Evolutionary conservation across 345 rosid species (phyloP), one percentile per base, ranked within the genome.

Genomic region (Corymbia maculata): DNA sequence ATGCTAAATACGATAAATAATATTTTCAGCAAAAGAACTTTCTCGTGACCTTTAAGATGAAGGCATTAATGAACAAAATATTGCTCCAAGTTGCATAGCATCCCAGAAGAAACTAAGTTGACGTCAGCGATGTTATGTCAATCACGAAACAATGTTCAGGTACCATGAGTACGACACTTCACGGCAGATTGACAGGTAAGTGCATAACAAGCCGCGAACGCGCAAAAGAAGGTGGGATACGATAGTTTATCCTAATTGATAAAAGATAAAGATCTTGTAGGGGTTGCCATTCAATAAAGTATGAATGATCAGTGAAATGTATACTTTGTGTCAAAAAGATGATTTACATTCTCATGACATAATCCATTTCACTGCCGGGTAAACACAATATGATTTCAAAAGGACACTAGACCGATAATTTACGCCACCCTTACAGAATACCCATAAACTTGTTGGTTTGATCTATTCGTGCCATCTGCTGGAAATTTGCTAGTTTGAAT

Each of bases 141-240:
- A 53, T 55, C 26, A 55, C 22, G 11, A 55, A 55, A 55, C 26
- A 0, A 55, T 0, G 61, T 55, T 21, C 0, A 55, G 10, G 2
- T 55, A 53, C 59, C 3, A 21, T 8, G 26, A 55, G 0, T 55
- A 3, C 0, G 2, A 8, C 61, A 21, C 61, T 4, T 55, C 0
- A 0, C 21, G 61, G 2, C 1, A 21, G 0, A 55, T 55, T 55
- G 61, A 55, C 1, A 55, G 11, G 0, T 0, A 55, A 55, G 22
- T 1, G 2, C 0, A 55, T 55, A 3, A 55, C 26, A 55, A 21
- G 61, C 0, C 0, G 0, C 0, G 1, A 21, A 55, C 11, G 0
- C 10, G 0, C 0, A 55, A 55, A 53, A 21, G 0, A 4, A 55
- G 2, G 1, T 3, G 61, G 26, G 61, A 16, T 17, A 19, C 24